Conservation (phyloP, 1,284 basidiomycete genomes). For the Xerocomus amazonicus region DNA sequence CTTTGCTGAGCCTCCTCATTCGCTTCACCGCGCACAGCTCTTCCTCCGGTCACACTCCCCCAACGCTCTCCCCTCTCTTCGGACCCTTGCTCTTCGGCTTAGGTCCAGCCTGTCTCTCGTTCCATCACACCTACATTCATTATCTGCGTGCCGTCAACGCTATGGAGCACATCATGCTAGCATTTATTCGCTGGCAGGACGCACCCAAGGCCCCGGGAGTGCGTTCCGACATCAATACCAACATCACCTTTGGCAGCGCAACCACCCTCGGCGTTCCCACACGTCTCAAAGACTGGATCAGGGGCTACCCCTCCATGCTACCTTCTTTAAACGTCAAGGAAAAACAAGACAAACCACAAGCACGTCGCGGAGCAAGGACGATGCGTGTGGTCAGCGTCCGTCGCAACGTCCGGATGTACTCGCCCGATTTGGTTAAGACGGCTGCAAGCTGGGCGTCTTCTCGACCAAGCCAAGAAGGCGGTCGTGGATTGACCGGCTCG, state of each 20-base stretch:
- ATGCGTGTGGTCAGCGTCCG: conserved; percentile 69
- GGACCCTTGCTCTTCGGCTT: conserved; percentile 82
- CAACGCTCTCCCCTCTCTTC: conserved; percentile 84
- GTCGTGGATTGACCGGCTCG: conserved; percentile 49
- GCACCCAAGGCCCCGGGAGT: conserved; percentile 37
- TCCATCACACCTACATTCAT: conserved; percentile 74
- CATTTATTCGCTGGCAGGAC: conserved; percentile 80
- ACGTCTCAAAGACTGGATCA: conserved; percentile 81
- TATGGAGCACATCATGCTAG: conserved; percentile 83
- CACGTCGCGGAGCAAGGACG: conserved; percentile 70
- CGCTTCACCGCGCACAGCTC: conserved; percentile 79
- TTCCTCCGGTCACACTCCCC: conserved; percentile 79
- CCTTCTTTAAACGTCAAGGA: conserved; percentile 36
- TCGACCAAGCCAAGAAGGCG: conserved; percentile 25
- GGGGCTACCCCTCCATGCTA: conserved; percentile 74
- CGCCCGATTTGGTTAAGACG: conserved; percentile 70
- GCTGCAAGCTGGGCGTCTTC: conserved; percentile 67
- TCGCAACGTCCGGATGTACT: conserved; percentile 79
- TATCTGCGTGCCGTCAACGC: conserved; percentile 82
- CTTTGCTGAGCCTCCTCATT: conserved; percentile 70
- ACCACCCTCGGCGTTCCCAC: conserved; percentile 66
- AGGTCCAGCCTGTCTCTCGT: conserved; percentile 56
- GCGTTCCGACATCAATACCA: conserved; percentile 33
- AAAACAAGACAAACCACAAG: conserved; percentile 46
- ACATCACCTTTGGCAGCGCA: conserved; percentile 41